Base-by-base conservation (phyloP, 208 protist genomes). In the Willaertia magna region DNA sequence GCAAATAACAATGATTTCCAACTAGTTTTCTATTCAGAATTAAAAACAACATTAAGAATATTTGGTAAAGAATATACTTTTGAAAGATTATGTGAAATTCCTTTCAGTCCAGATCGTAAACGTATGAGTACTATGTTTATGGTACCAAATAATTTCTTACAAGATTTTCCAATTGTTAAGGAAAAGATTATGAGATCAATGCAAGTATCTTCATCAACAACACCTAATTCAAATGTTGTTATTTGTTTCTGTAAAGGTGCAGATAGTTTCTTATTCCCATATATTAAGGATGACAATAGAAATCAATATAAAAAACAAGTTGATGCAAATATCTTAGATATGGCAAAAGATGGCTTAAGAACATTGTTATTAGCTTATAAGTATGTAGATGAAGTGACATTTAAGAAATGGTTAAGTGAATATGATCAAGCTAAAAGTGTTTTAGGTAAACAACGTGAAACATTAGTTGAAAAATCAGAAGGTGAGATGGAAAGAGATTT, bases 291-390 rank as follows among this genome's bases (percentile, higher is more conserved):
- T 40, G n/a, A 49, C 11, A 43, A 55, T 49, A 22, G 9, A 4
- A 48, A 83, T n/a, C 40, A 39, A 1, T 46, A 51, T 4, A 43
- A 44, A 83, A 4, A 9, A 4, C 30, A 55, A 55, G 34, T 39
- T 4, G 26, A 55, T 44, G n/a, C 52, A 83, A 6, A 55, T 43
- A 55, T 83, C 39, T 7, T 46, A 22, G 92, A 96, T 43, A 96
- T 97, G 92, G 91, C 92, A 26, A 89, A 87, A 0, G 85, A 86
- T 40, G 95, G 95, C 44, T 88, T 97, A 20, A 90, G 95, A 86
- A 97, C 95, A 74, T 92, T 98, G 75, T 87, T 97, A 26, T 74
- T 97, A 43, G 92, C 90, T 74, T 86, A 90, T 9, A 93, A 90
- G 42, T 40, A 40, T n/a, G 26, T 83, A 49, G 0, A 0, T 26